These are phyloP conservation scores for Phytophthora sojae DNA, from an alignment of 352 stramenopile genomes.

Conservation along the genomic window DNA sequence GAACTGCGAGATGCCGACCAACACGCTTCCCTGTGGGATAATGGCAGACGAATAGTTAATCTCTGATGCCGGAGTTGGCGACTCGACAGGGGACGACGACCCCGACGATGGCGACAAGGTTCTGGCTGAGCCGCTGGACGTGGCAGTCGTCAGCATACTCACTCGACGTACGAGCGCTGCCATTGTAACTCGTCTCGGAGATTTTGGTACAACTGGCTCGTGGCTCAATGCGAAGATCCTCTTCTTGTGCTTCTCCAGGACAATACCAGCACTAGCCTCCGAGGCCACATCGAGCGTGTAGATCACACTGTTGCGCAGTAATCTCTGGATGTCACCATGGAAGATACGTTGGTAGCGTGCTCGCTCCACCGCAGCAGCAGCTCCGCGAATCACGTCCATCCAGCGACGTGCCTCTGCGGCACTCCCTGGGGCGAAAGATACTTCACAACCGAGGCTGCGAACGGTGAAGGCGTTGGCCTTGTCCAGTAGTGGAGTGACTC, in stretches of 20 bases:
- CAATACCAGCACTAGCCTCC: slow-evolving; percentile 38
- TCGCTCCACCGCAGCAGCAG: slow-evolving; percentile 32
- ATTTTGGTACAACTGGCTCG: slow-evolving; percentile 13
- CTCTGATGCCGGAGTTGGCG: slow-evolving; percentile 5
- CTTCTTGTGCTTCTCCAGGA: slow-evolving; percentile 69
- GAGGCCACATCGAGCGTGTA: slow-evolving; percentile 53
- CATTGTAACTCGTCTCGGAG: slow-evolving; percentile 25
- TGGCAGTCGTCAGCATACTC: slow-evolving; percentile 26
- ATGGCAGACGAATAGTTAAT: slow-evolving; percentile 10
- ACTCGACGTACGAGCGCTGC: slow-evolving; percentile 30
- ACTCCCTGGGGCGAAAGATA: slow-evolving; percentile 52
- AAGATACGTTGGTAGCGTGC: slow-evolving; percentile 58
- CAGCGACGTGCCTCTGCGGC: slow-evolving; percentile 53
- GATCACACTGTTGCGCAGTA: slow-evolving; percentile 59
- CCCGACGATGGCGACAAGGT: slow-evolving; percentile 15
- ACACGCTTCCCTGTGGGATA: slow-evolving; percentile 63
- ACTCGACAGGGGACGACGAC: slow-evolving; percentile 5
- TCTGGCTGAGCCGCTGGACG: slow-evolving; percentile 16
- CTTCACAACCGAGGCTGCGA: slow-evolving; percentile 55
- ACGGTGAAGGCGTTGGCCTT: slow-evolving; percentile 70
- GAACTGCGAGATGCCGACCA: slow-evolving; percentile 63
- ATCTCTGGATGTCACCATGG: slow-evolving; percentile 50
- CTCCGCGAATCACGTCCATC: slow-evolving; percentile 50
- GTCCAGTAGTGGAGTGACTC: slow-evolving; percentile 42
- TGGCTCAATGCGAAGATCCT: slow-evolving; percentile 72